Evolutionary conservation across 495 filamentous ascomycete genomes (phyloP), one percentile per base, ranked within the genome.

Genomic region (Penicillium flavigenum): DNA sequence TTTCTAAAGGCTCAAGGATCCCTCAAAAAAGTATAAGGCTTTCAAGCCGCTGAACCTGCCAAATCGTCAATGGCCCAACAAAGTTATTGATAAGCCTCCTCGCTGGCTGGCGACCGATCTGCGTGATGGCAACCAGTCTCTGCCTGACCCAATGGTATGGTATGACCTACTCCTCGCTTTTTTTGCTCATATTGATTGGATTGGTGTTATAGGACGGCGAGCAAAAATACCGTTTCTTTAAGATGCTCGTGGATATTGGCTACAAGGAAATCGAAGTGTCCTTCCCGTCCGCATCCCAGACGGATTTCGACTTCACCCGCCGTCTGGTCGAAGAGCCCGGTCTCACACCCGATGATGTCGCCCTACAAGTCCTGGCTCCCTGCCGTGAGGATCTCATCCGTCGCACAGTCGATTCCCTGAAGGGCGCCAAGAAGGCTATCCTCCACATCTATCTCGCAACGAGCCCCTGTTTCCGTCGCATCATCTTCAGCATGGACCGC

Each of bases 201-300:
- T 12, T 46, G 27, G 24, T 5, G 29, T 2, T 60, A 51, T 65
- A 95, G 90, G 92, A 92, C 61, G 89, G 89, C 59, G 88, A 96
- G 39, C 91, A 97, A 77, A 98, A 98, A 81, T 94, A 85, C 82
- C 75, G 79, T 58, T 98, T 94, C 78, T 98, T 98, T 79, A 83
- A 89, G 73, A 96, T 96, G 91, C 83, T 98, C 32, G 85, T 89
- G 60, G 85, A 90, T 60, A 86, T 97, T 47, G 94, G 94, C 59
- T 98, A 97, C 80, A 98, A 97, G 73, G 94, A 98, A 74, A 96
- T 98, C 63, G 94, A 98, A 72, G 87, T 97, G 11, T 96, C 92
- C 1, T 98, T 96, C 75, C 94, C 94, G 34, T 95, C 92, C 5
- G 89, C 93, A 19, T 95, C 90, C 27, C 87, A 96, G 72, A 95